Percentiles rank a stretch among this genome's conserved stretches.
phyloP scores from a whole-genome alignment of 1,139 yeast species.

The Taphrina pruni region DNA sequence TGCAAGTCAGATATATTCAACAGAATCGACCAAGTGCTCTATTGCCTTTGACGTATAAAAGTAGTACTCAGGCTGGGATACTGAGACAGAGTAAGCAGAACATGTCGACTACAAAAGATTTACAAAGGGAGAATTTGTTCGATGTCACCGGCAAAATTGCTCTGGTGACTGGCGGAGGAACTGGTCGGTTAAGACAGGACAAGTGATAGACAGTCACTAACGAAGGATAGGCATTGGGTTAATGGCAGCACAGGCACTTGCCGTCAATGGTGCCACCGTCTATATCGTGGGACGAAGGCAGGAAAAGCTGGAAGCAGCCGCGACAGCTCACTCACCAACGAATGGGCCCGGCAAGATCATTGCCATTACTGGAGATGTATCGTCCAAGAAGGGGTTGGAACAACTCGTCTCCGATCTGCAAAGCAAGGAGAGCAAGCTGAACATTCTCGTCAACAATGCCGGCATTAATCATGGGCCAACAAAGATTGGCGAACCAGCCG shows the following conservation, averaged over 20 bases:
- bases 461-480: slow-evolving; percentile 44
- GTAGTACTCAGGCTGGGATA: too few species aligned
- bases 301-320: slow-evolving; percentile 54
- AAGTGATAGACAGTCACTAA: too few species aligned
- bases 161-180: slow-evolving; percentile 46
- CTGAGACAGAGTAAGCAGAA: not conserved
- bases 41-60: not conserved
- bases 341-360: slow-evolving; percentile 45
- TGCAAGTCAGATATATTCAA: not conserved
- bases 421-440: slow-evolving; percentile 44
- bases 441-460: slow-evolving; percentile 46
- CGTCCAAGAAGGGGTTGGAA: slow-evolving; percentile 44
- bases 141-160: slow-evolving; percentile 45
- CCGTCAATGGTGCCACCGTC: slow-evolving; percentile 56
- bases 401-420: slow-evolving; percentile 42
- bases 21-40: not conserved
- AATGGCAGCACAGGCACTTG: slow-evolving; percentile 45
- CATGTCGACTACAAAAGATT: slow-evolving; percentile 22
- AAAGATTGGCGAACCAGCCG: slow-evolving; percentile 2
- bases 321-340: slow-evolving; percentile 49
- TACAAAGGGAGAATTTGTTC: slow-evolving; percentile 43
- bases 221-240: slow-evolving; percentile 4
- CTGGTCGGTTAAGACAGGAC: slow-evolving; percentile 20
- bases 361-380: slow-evolving; percentile 46
- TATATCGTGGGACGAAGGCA: slow-evolving; percentile 56